Base-by-base conservation (phyloP, 192 early-diverging fungal species). In the Umbelopsis isabellina region DNA sequence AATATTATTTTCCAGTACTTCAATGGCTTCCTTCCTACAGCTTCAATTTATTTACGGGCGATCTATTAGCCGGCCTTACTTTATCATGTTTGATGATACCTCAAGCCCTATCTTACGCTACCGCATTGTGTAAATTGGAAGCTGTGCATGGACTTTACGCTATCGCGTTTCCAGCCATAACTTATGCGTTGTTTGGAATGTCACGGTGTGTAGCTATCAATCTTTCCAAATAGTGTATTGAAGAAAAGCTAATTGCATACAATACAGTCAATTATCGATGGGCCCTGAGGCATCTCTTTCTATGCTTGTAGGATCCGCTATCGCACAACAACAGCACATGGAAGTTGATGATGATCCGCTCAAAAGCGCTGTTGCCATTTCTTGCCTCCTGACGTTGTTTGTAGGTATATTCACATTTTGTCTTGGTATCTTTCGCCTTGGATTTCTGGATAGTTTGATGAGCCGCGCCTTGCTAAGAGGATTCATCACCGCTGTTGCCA, bases 391-490 rank as follows among this genome's bases (percentile, higher is more conserved):
- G 69, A 88, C 87, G 2, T 81, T 98, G 11, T 89, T 96, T 79
- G 92, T 97, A n/a, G 98, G 98, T 7, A 61, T 95, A 11, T 93
- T 98, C 68, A 97, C 96, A 4, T 96, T 96, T 78, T 77, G 91
- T 23, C 80, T 99, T 71, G 98, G 98, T 10, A 91, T 98, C 80
- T 93, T 99, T 77, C 89, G 98, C 37, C 85, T 99, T 16, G 98
- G 98, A n/a, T 99, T 99, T 75, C 75, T 99, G 47, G 98, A 99
- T 77, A 97, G 95, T 22, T 90, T 99, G 45, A 87, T 99, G 69
- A 95, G 93, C 11, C 90, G 95, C 65, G 93, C 97, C 6, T 79
- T 98, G n/a, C 75, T 99, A 51, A 87, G 96, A 10, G 98, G 98
- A 16, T 99, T 99, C 72, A 93, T 98, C 50, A 90, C 94, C 23